A percentile compares a stretch with the other conserved stretches of the same genome.
Evolutionary conservation across 192 early-diverging fungal genomes (phyloP).

Genomic region (Podochytrium sp.): DNA sequence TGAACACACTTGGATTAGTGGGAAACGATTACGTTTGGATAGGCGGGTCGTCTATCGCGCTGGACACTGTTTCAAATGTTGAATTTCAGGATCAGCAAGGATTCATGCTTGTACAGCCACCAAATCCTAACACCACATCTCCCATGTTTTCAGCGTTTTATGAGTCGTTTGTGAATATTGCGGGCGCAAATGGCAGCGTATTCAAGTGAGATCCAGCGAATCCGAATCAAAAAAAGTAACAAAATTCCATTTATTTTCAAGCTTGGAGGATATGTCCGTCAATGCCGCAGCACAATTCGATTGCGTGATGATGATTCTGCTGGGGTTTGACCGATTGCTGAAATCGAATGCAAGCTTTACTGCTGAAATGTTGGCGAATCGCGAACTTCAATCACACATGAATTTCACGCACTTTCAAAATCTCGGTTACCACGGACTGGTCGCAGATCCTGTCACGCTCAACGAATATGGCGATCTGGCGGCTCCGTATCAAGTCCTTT

Average conservation of each 20-base stretch:
- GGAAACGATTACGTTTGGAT: background rate
- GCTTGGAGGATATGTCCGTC: background rate
- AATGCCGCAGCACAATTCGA: background rate
- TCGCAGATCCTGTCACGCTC: background rate
- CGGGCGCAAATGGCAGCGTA: background rate
- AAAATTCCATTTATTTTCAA: background rate
- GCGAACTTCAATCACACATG: background rate
- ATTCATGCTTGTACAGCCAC: background rate
- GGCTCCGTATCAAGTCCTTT: constrained; percentile 8
- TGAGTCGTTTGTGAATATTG: background rate
- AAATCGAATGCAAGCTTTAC: background rate
- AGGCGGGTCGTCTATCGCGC: background rate
- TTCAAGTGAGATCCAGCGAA: background rate
- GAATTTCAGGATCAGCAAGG: background rate
- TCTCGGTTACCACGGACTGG: constrained; percentile 11
- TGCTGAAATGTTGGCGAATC: background rate
- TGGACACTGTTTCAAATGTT: background rate
- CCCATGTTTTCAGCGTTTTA: background rate
- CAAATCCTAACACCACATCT: background rate
- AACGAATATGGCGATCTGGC: constrained; percentile 7
- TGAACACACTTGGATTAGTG: background rate
- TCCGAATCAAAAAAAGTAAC: background rate
- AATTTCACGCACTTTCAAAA: constrained; percentile 11
- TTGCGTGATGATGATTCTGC: background rate
- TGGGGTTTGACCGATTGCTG: background rate